A percentile compares a stretch with the other conserved stretches of the same genome.
Evolutionary conservation across 179 eudicot genomes (phyloP).

Genomic region (Camellia oleifera): DNA sequence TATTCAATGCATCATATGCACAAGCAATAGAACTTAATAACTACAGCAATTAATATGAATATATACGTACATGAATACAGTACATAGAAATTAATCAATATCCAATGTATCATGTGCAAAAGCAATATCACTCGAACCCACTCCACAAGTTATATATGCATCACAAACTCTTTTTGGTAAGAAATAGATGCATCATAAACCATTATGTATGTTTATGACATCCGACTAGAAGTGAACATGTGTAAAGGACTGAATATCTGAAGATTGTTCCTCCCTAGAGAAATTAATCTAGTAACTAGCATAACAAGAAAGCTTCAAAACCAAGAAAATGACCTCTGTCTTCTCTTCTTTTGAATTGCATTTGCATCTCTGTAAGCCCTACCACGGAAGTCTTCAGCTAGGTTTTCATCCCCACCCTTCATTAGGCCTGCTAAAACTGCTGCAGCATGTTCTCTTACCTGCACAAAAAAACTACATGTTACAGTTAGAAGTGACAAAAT

Average conservation of each 20-base stretch:
- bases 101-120: neutral
- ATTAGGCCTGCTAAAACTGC: conserved; percentile 94
- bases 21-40: neutral
- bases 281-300: conserved; percentile 6
- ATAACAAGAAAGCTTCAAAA: neutral
- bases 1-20: neutral
- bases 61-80: neutral
- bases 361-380: conserved; percentile 75
- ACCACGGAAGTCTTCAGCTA: conserved; percentile 70
- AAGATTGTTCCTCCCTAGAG: neutral
- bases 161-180: neutral
- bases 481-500: neutral
- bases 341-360: conserved; percentile 58
- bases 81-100: neutral
- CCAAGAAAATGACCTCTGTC: conserved; percentile 53
- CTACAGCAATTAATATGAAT: neutral
- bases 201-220: neutral
- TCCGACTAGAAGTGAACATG: neutral
- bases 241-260: neutral
- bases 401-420: conserved; percentile 81
- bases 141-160: neutral
- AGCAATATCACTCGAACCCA: too few species aligned
- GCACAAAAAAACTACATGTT: conserved; percentile 23
- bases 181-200: neutral
- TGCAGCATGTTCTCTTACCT: conserved; percentile 99